Conservation (phyloP, 352 stramenopile species). For the Pythium aphanidermatum region DNA sequence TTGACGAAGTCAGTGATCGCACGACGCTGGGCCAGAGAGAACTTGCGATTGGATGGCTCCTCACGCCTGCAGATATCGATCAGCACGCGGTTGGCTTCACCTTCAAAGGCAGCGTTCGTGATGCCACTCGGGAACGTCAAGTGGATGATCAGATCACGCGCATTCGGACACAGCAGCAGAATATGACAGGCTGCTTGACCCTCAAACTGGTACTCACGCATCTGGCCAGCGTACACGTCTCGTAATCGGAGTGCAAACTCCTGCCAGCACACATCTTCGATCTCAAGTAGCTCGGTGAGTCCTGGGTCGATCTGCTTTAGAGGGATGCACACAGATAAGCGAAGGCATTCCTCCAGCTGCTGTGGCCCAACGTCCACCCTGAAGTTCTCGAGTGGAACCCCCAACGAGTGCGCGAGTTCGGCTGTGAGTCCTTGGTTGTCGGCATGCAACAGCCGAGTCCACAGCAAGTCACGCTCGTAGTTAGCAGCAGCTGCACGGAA, state of each 20-base stretch:
- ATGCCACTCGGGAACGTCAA: conserved; percentile 53
- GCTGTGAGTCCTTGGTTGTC: conserved; percentile 40
- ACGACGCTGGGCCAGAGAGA: conserved; percentile 75
- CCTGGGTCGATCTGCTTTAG: conserved; percentile 72
- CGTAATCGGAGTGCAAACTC: conserved; percentile 69
- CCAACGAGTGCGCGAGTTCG: conserved; percentile 47
- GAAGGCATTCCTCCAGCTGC: conserved; percentile 80
- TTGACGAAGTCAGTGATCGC: conserved; percentile 86
- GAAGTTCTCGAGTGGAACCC: conserved; percentile 53
- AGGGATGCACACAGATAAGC: conserved; percentile 72
- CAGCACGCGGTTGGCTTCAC: conserved; percentile 22
- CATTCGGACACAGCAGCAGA: conserved; percentile 72
- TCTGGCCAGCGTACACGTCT: conserved; percentile 68
- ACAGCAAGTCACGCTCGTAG: conserved; percentile 83
- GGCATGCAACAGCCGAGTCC: conserved; percentile 76
- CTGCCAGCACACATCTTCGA: conserved; percentile 71
- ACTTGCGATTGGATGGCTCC: conserved; percentile 67
- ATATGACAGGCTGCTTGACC: conserved; percentile 69
- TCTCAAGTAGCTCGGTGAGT: conserved; percentile 54
- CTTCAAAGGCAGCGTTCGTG: conserved; percentile 4
- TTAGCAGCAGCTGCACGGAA: conserved; percentile 73
- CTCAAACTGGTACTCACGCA: conserved; percentile 85
- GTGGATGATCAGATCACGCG: conserved; percentile 86
- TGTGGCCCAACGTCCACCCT: conserved; percentile 68
- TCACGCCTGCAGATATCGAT: conserved; percentile 86